phyloP scores from a whole-genome alignment of 2,329 filamentous ascomycete species.

The Lecanicillium sp. region DNA sequence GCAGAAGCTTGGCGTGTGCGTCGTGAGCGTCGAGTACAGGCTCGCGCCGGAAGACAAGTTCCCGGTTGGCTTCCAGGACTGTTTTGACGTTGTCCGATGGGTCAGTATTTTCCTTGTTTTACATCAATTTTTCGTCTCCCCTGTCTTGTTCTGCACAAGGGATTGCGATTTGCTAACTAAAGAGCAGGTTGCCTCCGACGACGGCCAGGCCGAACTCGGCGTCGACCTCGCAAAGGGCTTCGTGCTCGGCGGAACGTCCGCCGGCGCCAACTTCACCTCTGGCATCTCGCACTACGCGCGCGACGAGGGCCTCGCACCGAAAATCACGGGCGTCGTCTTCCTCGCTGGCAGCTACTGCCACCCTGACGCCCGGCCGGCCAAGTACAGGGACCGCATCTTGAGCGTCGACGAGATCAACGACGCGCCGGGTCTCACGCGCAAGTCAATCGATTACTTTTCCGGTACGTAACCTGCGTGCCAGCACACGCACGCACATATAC shows the following conservation, averaged over 20 bases:
- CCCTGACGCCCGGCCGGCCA: conserved; percentile 31
- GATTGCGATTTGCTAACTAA: conserved; percentile 4
- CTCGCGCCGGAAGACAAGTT: conserved; percentile 46
- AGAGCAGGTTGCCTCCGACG: conserved; percentile 17
- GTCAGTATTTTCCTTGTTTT: conserved; percentile 10
- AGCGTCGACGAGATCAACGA: conserved; percentile 32
- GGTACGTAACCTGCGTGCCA: conserved; percentile 18
- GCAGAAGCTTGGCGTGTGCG: conserved; percentile 23
- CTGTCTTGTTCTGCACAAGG: too few relatives aligned
- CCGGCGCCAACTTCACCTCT: conserved; percentile 45
- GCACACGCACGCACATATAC: too few relatives aligned
- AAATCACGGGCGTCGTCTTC: conserved; percentile 40
- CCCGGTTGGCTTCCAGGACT: conserved; percentile 39
- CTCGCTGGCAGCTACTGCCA: conserved; percentile 40
- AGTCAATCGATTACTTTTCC: conserved; percentile 29
- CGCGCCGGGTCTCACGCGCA: conserved; percentile 29
- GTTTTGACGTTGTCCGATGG: conserved; percentile 33
- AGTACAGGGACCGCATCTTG: conserved; percentile 28
- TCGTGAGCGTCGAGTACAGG: conserved; percentile 44
- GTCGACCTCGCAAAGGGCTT: conserved; percentile 39
- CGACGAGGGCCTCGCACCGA: conserved; percentile 30
- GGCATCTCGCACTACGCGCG: conserved; percentile 38
- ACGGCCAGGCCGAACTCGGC: conserved; percentile 26
- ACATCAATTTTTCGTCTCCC: too few relatives aligned
- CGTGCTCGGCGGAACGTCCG: conserved; percentile 44